Base-by-base conservation (phyloP, 2,329 filamentous ascomycete genomes). In the Microascus cirrosus region DNA sequence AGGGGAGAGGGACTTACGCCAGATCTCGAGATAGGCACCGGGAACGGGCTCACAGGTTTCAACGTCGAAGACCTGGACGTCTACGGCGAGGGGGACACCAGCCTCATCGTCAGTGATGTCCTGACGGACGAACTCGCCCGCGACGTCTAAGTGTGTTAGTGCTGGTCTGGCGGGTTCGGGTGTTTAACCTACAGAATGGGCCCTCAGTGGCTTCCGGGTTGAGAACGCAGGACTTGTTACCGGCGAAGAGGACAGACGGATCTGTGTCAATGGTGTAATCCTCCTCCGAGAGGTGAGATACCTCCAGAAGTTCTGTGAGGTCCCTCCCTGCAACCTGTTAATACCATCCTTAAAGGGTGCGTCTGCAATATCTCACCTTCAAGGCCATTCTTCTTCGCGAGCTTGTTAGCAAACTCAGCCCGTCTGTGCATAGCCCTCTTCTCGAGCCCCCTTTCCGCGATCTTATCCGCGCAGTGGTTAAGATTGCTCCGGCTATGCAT, bases 171-270 rank as follows among this genome's bases (percentile, higher is more conserved):
- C 18, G 35, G 42, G 13, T 36, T 5, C 12, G 7, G 51, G 22
- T 1, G 18, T 12, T 8, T 7, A 18, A 57, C 66, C 58, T 64
- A 70, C 75, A 66, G 67, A 74, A 67, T 60, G 78, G 78, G 2
- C 78, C 78, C 63, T 79, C 69, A 2, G 76, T 80, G 18, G 76
- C 74, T 62, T 80, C 77, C 0, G 77, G 76, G 3, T 71, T 74
- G 34, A 81, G 68, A 13, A 79, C 69, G 59, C 78, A 81, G n/a
- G 71, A 72, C 22, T 66, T 66, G 60, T 71, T 71, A 48, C 67
- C 67, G 3, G 65, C 64, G 61, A 74, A 74, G 6, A 74, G 60
- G 59, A 59, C 67, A 28, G 63, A 57, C 7, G 66, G 62, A 20
- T 66, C 65, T 1, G 67, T 64, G 59, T 66, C 60, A 18, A 63